These are phyloP conservation scores for Bipolaris bicolor DNA, from an alignment of 2,329 filamentous ascomycete species.

Conservation along the genomic window DNA sequence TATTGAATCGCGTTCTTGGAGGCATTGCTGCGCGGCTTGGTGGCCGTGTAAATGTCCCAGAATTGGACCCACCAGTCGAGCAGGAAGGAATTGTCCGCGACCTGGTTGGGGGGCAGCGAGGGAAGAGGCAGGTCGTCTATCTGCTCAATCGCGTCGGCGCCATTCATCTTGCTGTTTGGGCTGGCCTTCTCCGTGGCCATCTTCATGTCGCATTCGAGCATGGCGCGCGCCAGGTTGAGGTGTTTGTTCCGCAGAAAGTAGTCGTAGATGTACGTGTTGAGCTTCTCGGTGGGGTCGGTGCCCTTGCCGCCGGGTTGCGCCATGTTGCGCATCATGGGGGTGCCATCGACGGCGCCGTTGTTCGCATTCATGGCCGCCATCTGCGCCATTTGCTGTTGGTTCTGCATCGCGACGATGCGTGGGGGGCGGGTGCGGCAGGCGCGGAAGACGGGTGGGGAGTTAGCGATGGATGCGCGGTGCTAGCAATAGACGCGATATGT, in stretches of 20 bases:
- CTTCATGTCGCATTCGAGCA: constrained; percentile 56
- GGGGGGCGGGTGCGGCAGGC: constrained; percentile 24
- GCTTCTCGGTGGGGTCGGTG: constrained; percentile 57
- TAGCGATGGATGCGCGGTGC: constrained; percentile 23
- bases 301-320: constrained; percentile 40
- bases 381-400: constrained; percentile 64
- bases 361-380: constrained; percentile 70
- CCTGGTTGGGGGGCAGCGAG: constrained; percentile 65
- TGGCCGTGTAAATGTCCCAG: constrained; percentile 92
- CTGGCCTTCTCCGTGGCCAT: constrained; percentile 67
- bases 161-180: constrained; percentile 70
- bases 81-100: constrained; percentile 80
- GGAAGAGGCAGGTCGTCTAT: constrained; percentile 86
- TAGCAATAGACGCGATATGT: constrained; percentile 19
- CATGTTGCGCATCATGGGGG: constrained; percentile 70
- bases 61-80: constrained; percentile 98
- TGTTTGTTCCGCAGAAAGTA: constrained; percentile 88
- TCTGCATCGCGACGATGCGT: constrained; percentile 43
- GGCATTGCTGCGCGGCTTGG: constrained; percentile 62
- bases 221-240: constrained; percentile 78
- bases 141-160: constrained; percentile 73
- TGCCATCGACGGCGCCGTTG: constrained; percentile 68
- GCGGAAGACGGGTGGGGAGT: constrained; percentile 23
- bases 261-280: constrained; percentile 91
- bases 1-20: constrained; percentile 66